Evolutionary conservation across 176 grass and related monocot genomes (phyloP).

Genomic region (Oryza nivara): DNA sequence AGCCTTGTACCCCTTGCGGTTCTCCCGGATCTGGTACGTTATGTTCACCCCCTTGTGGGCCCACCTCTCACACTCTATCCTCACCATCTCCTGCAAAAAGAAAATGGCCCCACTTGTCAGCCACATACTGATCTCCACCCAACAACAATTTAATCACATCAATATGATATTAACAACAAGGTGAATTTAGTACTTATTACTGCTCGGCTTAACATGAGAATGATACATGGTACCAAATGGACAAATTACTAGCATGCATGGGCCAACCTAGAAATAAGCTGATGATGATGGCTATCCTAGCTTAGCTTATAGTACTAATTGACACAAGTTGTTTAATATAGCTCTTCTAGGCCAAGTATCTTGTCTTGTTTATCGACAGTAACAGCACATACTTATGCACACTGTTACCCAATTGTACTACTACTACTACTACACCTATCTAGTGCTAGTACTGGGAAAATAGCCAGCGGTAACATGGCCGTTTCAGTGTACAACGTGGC

Average conservation of each 20-base stretch:
- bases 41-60: conserved; percentile 84
- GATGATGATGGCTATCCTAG: neutral
- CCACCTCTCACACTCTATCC: conserved; percentile 87
- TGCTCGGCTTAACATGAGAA: neutral
- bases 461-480: neutral
- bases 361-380: no score
- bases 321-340: neutral
- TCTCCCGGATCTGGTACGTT: conserved; percentile 91
- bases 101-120: neutral
- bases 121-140: neutral
- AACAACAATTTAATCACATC: neutral
- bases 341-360: neutral
- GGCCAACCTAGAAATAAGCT: neutral
- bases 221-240: neutral
- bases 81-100: conserved; percentile 61
- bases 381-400: no score
- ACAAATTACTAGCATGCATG: neutral
- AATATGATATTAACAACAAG: neutral
- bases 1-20: conserved; percentile 86
- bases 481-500: neutral
- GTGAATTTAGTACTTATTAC: neutral
- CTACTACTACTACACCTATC: neutral
- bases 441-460: neutral
- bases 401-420: neutral
- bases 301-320: neutral